Percentiles rank a stretch among this genome's conserved stretches.
Conservation (phyloP, 106 monocot species). For the Dendrobium huoshanense region DNA sequence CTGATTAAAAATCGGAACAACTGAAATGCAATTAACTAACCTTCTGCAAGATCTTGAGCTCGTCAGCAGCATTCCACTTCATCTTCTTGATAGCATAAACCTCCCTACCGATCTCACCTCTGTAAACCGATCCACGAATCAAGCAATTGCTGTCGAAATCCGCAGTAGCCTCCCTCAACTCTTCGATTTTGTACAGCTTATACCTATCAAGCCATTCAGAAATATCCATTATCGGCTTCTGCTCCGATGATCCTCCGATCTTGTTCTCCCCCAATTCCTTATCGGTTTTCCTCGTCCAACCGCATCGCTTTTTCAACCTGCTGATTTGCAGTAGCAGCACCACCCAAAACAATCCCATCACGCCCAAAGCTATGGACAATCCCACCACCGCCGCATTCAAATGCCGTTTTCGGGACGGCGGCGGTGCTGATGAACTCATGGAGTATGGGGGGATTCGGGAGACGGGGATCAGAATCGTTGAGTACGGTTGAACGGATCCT, state of each 20-base stretch:
- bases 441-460: constrained; percentile 30
- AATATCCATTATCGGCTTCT: constrained; percentile 45
- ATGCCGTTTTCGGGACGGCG: neutral
- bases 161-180: constrained; percentile 47
- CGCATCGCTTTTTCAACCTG: constrained; percentile 11
- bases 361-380: constrained; percentile 29
- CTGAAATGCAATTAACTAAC: constrained; percentile 17
- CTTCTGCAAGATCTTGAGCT: constrained; percentile 90
- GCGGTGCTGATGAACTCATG: neutral
- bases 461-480: constrained; percentile 46
- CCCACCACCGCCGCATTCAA: constrained; percentile 28
- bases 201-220: constrained; percentile 81
- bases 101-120: constrained; percentile 37
- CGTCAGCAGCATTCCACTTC: constrained; percentile 84
- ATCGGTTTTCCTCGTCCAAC: neutral
- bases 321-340: constrained; percentile 12
- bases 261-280: neutral
- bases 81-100: constrained; percentile 72
- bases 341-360: constrained; percentile 25
- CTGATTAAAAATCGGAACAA: neutral
- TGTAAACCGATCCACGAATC: constrained; percentile 69
- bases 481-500: neutral
- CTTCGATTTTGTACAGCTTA: constrained; percentile 48
- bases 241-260: constrained; percentile 10
- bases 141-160: constrained; percentile 37